Conservation (phyloP, 129 eudicot species). For the Scalesia atractyloides region DNA sequence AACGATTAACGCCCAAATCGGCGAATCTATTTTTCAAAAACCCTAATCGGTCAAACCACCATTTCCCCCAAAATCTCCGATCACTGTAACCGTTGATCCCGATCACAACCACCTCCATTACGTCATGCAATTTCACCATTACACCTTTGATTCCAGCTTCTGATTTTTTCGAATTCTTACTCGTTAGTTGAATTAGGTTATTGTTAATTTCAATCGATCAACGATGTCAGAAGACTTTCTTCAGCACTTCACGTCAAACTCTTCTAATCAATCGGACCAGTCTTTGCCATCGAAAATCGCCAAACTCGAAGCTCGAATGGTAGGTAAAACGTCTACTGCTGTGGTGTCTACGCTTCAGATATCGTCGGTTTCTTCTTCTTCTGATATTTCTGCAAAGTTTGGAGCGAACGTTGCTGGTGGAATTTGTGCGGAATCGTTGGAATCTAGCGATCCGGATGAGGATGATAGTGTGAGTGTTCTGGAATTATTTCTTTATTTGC, state of each 20-base stretch:
- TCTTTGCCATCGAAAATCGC: slow-evolving; percentile 80
- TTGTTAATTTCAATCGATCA: slow-evolving; percentile 1
- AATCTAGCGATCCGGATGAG: slow-evolving; percentile 82
- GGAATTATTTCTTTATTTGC: neutral
- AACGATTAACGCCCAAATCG: slow-evolving; percentile 4
- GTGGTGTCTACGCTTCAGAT: slow-evolving; percentile 39
- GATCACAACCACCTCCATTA: slow-evolving; percentile 23
- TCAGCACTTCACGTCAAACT: slow-evolving; percentile 77
- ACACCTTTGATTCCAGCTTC: slow-evolving; percentile 14
- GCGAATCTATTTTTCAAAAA: neutral
- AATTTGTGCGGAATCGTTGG: slow-evolving; percentile 41
- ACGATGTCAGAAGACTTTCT: slow-evolving; percentile 88
- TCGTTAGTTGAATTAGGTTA: slow-evolving; percentile 5
- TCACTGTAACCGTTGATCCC: slow-evolving; percentile 14
- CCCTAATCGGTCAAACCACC: slow-evolving; percentile 11
- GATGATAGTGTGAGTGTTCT: slow-evolving; percentile 69
- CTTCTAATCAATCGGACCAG: slow-evolving; percentile 89
- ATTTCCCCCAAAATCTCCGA: slow-evolving; percentile 18
- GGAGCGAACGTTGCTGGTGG: slow-evolving; percentile 39
- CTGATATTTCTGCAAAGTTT: slow-evolving; percentile 38
- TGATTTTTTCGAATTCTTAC: neutral
- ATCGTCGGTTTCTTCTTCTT: slow-evolving; percentile 41
- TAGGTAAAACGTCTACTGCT: slow-evolving; percentile 67
- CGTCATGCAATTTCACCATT: slow-evolving; percentile 3
- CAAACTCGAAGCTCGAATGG: slow-evolving; percentile 90